These are phyloP conservation scores for Sporothrix euskadiensis DNA, from an alignment of 2,329 filamentous ascomycete genomes.

Conservation along the genomic window DNA sequence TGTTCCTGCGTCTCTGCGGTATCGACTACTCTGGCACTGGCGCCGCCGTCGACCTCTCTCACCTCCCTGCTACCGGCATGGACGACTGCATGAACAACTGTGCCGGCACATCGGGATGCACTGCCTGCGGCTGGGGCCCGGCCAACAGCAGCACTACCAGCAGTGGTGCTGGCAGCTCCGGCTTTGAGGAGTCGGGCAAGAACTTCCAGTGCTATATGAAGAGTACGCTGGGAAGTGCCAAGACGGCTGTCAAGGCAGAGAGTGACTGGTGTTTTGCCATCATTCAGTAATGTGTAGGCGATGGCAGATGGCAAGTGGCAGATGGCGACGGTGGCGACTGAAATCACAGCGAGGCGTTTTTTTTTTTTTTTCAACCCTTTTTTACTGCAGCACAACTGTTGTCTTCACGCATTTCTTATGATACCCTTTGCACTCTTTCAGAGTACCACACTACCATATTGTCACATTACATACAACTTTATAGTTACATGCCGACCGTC, in stretches of 20 bases:
- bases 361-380: neutral
- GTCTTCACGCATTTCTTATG: conserved; percentile 16
- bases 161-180: conserved; percentile 36
- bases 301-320: neutral
- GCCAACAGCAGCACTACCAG: conserved; percentile 28
- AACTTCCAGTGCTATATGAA: conserved; percentile 45
- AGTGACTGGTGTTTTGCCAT: conserved; percentile 44
- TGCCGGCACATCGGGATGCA: conserved; percentile 42
- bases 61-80: conserved; percentile 41
- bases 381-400: neutral
- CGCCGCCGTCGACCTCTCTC: conserved; percentile 38
- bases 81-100: conserved; percentile 46
- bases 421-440: conserved; percentile 13
- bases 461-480: neutral
- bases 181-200: conserved; percentile 29
- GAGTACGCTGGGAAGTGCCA: conserved; percentile 37
- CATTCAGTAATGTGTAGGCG: conserved; percentile 32
- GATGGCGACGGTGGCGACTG: neutral
- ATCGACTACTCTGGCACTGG: conserved; percentile 47
- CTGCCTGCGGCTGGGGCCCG: conserved; percentile 44
- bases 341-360: neutral
- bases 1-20: conserved; percentile 49
- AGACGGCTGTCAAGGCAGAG: conserved; percentile 35
- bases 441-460: neutral
- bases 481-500: neutral